These are phyloP conservation scores for Sporobolus alterniflorus DNA, from an alignment of 202 grass and related monocot species.

Conservation along the genomic window DNA sequence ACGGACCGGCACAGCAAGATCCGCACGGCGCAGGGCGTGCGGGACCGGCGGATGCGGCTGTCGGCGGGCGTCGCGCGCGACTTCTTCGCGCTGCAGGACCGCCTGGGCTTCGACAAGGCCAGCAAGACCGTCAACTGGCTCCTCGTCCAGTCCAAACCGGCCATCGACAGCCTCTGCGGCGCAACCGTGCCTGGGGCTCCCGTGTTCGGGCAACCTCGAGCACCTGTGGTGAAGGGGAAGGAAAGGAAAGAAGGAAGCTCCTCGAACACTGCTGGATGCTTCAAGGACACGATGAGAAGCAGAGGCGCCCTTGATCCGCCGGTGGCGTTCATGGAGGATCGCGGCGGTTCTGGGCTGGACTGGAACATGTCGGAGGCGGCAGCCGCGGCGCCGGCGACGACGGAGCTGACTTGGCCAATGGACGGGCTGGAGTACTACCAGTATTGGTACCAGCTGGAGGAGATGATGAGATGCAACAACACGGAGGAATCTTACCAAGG, in stretches of 20 bases:
- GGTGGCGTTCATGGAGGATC: neutral
- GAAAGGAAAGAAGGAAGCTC: slow-evolving; percentile 42
- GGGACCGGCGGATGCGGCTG: slow-evolving; percentile 88
- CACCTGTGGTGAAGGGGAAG: neutral
- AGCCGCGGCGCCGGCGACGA: neutral
- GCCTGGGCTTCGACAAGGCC: slow-evolving; percentile 84
- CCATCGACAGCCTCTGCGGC: slow-evolving; percentile 60
- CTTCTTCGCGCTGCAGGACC: slow-evolving; percentile 84
- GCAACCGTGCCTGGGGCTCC: neutral
- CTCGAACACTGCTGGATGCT: slow-evolving; percentile 4
- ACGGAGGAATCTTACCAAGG: slow-evolving; percentile 11
- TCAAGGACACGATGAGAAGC: slow-evolving; percentile 16
- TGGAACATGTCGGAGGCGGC: slow-evolving; percentile 5
- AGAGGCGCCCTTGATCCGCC: neutral
- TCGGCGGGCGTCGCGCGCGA: slow-evolving; percentile 74
- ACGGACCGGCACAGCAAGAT: slow-evolving; percentile 97
- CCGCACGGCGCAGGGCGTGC: slow-evolving; percentile 78
- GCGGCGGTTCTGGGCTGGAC: neutral
- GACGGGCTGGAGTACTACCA: slow-evolving; percentile 32
- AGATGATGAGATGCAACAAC: slow-evolving; percentile 41
- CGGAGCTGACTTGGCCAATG: neutral
- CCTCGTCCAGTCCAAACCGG: slow-evolving; percentile 71
- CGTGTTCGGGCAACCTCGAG: neutral
- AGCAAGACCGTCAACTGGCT: slow-evolving; percentile 92
- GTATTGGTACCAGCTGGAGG: slow-evolving; percentile 41